Base-by-base conservation (phyloP, 2,329 filamentous ascomycete species). In the Hymenoscyphus salicellus region DNA sequence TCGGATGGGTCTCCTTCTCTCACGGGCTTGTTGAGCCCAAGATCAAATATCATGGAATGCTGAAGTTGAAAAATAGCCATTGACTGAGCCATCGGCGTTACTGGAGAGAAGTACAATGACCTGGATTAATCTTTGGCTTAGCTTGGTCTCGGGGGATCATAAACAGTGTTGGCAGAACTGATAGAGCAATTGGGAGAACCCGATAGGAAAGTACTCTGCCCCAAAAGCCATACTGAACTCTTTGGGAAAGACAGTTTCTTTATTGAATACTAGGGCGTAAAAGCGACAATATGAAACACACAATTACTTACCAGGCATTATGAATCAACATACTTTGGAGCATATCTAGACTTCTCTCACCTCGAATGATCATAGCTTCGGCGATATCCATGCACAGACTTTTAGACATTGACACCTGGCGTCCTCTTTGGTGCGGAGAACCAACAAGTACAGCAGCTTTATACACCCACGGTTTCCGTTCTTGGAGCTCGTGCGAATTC, bases 261-360 rank as follows among this genome's bases (percentile, higher is more conserved):
- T 11, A 43, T n/a, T 20, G 17, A 46, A 52, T 14, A 26, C 20
- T 23, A 20, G 17, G n/a, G 20, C 8, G n/a, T 23, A 23, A 46
- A 20, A 52, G 20, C 20, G 23, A 52, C 20, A 26, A 16, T 11
- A 52, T 26, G 46, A 8, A 20, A 52, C 5, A 26, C 11, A 14
- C 5, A 28, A 16, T 20, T 16, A 67, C 69, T 60, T 14, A 70
- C 71, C 71, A 73, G 26, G 65, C 60, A 55, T 70, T 70, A 52
- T 66, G 69, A 11, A 71, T 55, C 11, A 72, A 57, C n/a, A 72
- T 28, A 23, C 66, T 58, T 58, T 72, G 68, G 30, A 71, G 65
- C 65, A 72, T 69, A 58, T 73, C 71, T 17, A 73, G 38, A 38
- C 65, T 70, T 38, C 61, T 69, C 26, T 72, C 68, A 8, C 67